phyloP scores from a whole-genome alignment of 768 basidiomycete genomes.

The Pholiota conissans region DNA sequence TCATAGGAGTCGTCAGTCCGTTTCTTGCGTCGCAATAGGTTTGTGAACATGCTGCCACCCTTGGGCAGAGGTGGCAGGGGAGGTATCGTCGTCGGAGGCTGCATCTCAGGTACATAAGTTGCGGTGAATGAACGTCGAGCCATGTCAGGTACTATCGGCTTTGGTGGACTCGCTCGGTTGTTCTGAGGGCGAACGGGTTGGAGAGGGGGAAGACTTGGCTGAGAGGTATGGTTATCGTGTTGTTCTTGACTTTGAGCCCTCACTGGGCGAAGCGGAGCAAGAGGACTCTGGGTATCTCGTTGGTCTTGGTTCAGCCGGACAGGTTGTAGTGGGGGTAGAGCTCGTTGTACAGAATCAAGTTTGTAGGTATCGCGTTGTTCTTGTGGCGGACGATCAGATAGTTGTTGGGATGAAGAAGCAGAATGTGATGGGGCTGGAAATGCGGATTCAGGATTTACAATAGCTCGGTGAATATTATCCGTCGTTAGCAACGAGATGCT shows the following conservation, averaged over 20 bases:
- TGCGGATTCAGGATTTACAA: constrained; percentile 17
- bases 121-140: constrained; percentile 34
- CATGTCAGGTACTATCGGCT: constrained; percentile 21
- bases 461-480: constrained; percentile 36
- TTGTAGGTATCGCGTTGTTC: constrained; percentile 4
- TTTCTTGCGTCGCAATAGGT: constrained; percentile 42
- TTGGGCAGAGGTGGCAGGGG: constrained; percentile 23
- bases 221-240: background rate
- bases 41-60: constrained; percentile 29
- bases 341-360: background rate
- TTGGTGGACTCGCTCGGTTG: constrained; percentile 7
- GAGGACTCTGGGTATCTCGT: background rate
- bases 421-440: constrained; percentile 8
- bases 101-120: constrained; percentile 25
- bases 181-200: constrained; percentile 5
- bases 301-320: background rate
- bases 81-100: constrained; percentile 16
- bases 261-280: constrained; percentile 17
- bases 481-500: constrained; percentile 43
- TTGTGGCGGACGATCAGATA: constrained; percentile 7
- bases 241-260: constrained; percentile 12
- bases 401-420: constrained; percentile 7
- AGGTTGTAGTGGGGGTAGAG: constrained; percentile 9
- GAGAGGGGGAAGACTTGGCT: background rate
- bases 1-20: constrained; percentile 27